Percentiles rank a stretch among this genome's conserved stretches.
phyloP scores from a whole-genome alignment of 2,329 filamentous ascomycete genomes.

The Cladosporium halotolerans region DNA sequence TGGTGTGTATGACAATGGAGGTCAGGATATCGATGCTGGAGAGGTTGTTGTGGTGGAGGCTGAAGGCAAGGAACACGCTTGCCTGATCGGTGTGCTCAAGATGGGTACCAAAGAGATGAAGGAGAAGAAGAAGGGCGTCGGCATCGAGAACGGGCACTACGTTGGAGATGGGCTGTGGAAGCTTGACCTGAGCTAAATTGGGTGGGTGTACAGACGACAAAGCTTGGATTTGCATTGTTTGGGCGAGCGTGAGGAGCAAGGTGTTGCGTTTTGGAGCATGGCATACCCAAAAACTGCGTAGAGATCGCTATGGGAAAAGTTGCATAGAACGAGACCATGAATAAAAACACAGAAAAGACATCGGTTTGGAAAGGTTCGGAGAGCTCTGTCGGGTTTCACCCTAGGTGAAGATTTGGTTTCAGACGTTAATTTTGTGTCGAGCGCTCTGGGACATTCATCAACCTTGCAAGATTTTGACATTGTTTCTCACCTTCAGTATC shows the following conservation, averaged over 20 bases:
- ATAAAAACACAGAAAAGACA: no score
- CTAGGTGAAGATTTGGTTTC: no score
- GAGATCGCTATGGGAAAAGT: background rate
- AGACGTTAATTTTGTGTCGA: no score
- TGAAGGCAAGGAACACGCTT: conserved; percentile 89
- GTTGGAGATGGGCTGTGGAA: conserved; percentile 92
- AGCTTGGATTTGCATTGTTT: background rate
- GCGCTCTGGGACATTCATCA: no score
- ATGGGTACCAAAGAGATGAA: conserved; percentile 87
- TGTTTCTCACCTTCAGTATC: no score
- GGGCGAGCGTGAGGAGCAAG: background rate
- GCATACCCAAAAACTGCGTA: background rate
- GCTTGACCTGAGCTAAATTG: conserved; percentile 48
- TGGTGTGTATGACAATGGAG: conserved; percentile 41
- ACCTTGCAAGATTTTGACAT: no score
- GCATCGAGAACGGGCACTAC: conserved; percentile 89
- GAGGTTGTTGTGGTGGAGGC: conserved; percentile 83
- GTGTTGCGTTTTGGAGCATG: background rate
- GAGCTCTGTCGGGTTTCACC: no score
- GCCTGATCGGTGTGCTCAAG: conserved; percentile 77
- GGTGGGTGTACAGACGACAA: background rate
- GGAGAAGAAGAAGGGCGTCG: conserved; percentile 87
- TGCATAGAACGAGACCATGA: background rate
- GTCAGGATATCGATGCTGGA: conserved; percentile 69
- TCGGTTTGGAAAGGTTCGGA: no score